Conservation (phyloP, 768 basidiomycete genomes). For the Daedaleopsis nitida region DNA sequence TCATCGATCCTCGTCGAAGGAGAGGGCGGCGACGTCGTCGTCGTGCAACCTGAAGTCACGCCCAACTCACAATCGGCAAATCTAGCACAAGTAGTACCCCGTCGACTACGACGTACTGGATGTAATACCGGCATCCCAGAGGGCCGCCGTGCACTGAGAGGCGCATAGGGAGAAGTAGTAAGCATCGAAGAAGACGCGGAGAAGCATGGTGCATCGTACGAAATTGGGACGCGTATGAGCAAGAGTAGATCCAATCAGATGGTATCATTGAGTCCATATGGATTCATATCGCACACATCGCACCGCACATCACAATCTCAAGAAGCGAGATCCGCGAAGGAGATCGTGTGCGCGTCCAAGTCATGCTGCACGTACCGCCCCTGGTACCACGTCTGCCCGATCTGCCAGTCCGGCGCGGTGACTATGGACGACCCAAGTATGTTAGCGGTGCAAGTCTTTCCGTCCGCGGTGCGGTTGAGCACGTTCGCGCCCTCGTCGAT, state of each 20-base stretch:
- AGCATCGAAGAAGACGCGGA: too few species aligned
- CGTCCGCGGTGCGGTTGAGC: constrained; percentile 19
- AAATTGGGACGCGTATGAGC: too few species aligned
- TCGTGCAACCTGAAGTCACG: too few species aligned
- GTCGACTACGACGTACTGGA: too few species aligned
- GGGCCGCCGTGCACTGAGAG: too few species aligned
- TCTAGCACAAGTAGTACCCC: too few species aligned
- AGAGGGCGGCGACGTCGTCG: too few species aligned
- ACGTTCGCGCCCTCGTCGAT: constrained; percentile 15
- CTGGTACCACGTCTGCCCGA: constrained; percentile 23
- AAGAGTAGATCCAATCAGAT: neutral
- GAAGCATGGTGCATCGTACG: too few species aligned
- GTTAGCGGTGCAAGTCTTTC: constrained; percentile 16
- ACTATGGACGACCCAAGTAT: constrained; percentile 17
- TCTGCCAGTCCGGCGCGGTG: constrained; percentile 12
- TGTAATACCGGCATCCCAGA: too few species aligned
- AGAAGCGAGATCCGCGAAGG: constrained; percentile 12
- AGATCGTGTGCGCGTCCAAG: constrained; percentile 10
- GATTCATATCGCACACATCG: neutral
- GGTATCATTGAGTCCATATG: neutral
- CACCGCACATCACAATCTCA: neutral
- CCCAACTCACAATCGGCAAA: too few species aligned
- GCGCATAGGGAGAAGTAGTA: too few species aligned
- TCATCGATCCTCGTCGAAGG: too few species aligned
- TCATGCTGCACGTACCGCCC: constrained; percentile 20